Conservation (phyloP, 2,329 filamentous ascomycete species). For the Botrytis byssoidea region DNA sequence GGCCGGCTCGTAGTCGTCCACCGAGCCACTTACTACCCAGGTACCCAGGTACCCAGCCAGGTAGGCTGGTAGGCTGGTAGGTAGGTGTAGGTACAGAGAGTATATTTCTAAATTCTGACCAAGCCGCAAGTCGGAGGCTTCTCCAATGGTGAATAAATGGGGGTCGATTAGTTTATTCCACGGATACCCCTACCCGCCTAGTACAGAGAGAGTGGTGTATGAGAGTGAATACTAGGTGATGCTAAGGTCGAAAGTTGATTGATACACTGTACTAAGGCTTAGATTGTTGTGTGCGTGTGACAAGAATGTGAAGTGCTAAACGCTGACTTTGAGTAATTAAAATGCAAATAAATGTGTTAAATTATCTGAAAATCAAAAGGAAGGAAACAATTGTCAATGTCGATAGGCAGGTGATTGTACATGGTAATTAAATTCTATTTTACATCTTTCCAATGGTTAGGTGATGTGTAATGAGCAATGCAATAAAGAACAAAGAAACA, state of each 20-base stretch:
- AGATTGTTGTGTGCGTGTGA: constrained; percentile 3
- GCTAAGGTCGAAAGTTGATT: neutral
- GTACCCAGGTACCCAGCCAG: neutral
- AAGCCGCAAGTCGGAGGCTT: neutral
- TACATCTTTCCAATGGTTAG: neutral
- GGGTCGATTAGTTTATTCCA: neutral
- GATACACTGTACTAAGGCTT: neutral
- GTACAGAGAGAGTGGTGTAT: neutral
- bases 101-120: neutral
- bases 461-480: neutral
- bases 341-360: neutral
- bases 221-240: neutral
- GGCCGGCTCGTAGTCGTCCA: neutral
- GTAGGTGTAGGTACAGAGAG: neutral
- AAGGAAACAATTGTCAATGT: neutral
- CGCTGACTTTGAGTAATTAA: neutral
- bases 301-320: neutral
- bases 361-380: neutral
- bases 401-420: too few relatives aligned
- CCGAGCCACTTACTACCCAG: neutral
- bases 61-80: neutral
- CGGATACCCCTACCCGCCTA: neutral
- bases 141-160: neutral
- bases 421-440: neutral
- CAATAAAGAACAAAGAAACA: neutral